These are phyloP conservation scores for Suhomyces prunicola DNA, from an alignment of 805 yeast genomes.

Conservation along the genomic window DNA sequence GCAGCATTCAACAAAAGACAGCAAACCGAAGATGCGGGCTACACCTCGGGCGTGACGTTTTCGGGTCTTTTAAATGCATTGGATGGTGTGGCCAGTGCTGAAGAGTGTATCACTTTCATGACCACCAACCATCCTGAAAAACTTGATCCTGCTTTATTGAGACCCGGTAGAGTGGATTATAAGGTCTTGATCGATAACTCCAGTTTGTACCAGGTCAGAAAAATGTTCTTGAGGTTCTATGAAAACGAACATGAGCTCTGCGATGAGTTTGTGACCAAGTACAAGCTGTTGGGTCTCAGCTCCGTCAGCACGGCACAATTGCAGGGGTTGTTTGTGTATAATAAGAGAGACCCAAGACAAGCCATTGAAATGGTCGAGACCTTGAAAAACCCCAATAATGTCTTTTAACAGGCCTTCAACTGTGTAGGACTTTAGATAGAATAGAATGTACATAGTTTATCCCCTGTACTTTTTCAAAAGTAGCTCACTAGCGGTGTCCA, in stretches of 20 bases:
- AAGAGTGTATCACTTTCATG: slow-evolving; percentile 95
- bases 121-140: slow-evolving; percentile 96
- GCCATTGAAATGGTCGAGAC: slow-evolving; percentile 67
- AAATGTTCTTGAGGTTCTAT: slow-evolving; percentile 88
- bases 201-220: slow-evolving; percentile 69
- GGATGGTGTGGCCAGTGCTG: slow-evolving; percentile 97
- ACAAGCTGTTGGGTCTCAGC: slow-evolving; percentile 42
- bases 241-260: slow-evolving; percentile 55
- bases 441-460: slow-evolving; percentile 9
- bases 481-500: slow-evolving; percentile 32
- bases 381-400: slow-evolving; percentile 29
- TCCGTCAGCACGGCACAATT: slow-evolving; percentile 86
- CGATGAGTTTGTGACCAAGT: slow-evolving; percentile 48
- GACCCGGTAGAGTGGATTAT: slow-evolving; percentile 93
- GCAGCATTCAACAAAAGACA: slow-evolving; percentile 88
- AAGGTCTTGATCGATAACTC: slow-evolving; percentile 85
- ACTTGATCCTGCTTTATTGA: slow-evolving; percentile 84
- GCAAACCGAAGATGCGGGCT: slow-evolving; percentile 75
- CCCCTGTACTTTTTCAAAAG: slow-evolving; percentile 38
- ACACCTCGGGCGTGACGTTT: slow-evolving; percentile 85
- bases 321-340: slow-evolving; percentile 92
- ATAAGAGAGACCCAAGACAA: slow-evolving; percentile 74
- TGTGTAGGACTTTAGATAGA: neutral
- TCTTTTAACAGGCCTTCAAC: slow-evolving; percentile 1
- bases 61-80: slow-evolving; percentile 90